Conservation (phyloP, 495 filamentous ascomycete genomes). For the Ascodesmis nigricans region DNA sequence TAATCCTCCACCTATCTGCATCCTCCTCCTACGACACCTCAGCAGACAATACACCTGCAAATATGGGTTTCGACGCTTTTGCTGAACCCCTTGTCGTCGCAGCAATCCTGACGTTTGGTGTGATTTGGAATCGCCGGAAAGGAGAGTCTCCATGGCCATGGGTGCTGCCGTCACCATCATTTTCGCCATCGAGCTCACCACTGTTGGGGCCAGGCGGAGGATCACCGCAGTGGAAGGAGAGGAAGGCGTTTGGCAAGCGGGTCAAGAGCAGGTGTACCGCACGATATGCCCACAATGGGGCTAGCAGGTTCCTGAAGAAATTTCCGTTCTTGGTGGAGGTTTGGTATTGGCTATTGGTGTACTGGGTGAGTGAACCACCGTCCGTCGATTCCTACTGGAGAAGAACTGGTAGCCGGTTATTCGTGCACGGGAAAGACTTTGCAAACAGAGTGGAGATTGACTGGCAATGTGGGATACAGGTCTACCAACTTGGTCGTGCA, state of each 20-base stretch:
- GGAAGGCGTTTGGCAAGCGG: constrained; percentile 11
- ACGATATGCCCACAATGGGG: constrained; percentile 9
- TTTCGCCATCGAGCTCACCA: constrained; percentile 5
- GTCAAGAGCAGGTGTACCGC: constrained; percentile 14
- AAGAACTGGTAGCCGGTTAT: not conserved
- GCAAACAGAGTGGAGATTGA: not conserved
- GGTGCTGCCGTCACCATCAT: constrained; percentile 8
- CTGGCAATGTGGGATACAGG: constrained; percentile 4
- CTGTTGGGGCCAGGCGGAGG: constrained; percentile 1
- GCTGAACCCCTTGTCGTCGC: constrained; percentile 15
- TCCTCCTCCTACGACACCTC: no score
- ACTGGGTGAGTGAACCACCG: constrained; percentile 12
- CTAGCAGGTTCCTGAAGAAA: constrained; percentile 10
- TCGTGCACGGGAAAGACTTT: constrained; percentile 3
- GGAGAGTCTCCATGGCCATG: constrained; percentile 3
- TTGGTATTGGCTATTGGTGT: constrained; percentile 19
- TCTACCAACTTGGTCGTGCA: constrained; percentile 39
- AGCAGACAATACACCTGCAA: no score
- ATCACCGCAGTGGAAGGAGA: constrained; percentile 9
- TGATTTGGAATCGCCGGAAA: constrained; percentile 15
- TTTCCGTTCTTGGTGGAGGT: constrained; percentile 18
- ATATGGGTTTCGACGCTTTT: constrained; percentile 10
- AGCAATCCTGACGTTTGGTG: constrained; percentile 12
- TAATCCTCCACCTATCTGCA: no score
- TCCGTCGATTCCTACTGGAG: not conserved